Evolutionary conservation across 148 eudicot species (phyloP), one percentile per base, ranked within the genome.

Genomic region (Chenopodium suecicum): DNA sequence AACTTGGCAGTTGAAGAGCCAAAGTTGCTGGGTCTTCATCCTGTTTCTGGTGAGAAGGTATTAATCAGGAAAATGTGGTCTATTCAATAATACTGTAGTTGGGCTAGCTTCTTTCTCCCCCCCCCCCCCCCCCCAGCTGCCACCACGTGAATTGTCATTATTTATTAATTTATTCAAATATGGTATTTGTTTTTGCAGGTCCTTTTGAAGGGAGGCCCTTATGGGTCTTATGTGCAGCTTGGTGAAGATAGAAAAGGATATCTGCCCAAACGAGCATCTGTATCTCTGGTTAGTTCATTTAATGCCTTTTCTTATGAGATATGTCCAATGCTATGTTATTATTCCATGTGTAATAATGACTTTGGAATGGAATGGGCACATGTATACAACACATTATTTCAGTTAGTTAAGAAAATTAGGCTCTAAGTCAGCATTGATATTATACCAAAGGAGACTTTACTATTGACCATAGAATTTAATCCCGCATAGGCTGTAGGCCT

Each of bases 231-330:
- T 89, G 86, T 94, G 73, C 99, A 96, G 88, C 98, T 96, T 79
- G 98, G 99, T 83, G 99, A 92, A 84, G 97, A 96, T 86, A 90
- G 92, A 80, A 94, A 90, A 85, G 99, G 99, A 78, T 81, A 89
- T 81, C 44, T 78, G 56, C 97, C 97, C 32, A 96, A 96, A 85
- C 88, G 99, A 81, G 90, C 98, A 48, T 86, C 95, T 23, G 83
- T 90, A 76, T 80, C 91, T 71, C 91, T 86, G 86, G 99, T 95
- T 79, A 52, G 86, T 77, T 72, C 32, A 2, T 46, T 44, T 56
- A 58, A 7, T 37, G 62, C 4, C 62, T 56, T 56, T 5, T 10
- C 16, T 29, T 47, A 17, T 50, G 2, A n/a, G 67, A 50, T 63
- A 29, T 12, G 22, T 81, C 32, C 44, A 73, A 37, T 58, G 16